Conservation (phyloP, 2,329 filamentous ascomycete genomes). For the Microcyclosporella mali region DNA sequence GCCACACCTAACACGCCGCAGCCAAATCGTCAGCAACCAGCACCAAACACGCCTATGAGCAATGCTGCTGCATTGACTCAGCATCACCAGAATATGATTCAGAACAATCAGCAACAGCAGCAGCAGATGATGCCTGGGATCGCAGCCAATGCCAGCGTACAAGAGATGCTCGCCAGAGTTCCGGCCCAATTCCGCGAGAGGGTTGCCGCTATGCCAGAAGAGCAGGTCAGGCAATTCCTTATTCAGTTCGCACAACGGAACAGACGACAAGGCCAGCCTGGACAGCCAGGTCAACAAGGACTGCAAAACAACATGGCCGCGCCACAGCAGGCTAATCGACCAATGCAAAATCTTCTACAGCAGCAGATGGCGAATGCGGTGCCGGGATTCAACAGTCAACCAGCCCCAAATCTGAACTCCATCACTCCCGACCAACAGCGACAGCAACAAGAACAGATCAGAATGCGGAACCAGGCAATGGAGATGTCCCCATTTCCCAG, state of each 20-base stretch:
- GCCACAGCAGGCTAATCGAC: conserved; percentile 1
- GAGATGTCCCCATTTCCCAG: conserved; percentile 17
- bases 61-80: conserved; percentile 22
- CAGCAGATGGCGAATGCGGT: conserved; percentile 16
- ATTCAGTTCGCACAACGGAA: background rate
- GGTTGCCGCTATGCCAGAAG: conserved; percentile 12
- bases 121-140: conserved; percentile 1
- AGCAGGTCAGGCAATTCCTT: conserved; percentile 6
- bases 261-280: no score
- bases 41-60: conserved; percentile 23
- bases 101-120: conserved; percentile 33
- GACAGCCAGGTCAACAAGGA: background rate
- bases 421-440: conserved; percentile 8
- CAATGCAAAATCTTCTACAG: conserved; percentile 9
- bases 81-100: conserved; percentile 29
- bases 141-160: background rate
- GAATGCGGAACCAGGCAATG: conserved; percentile 12
- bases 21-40: conserved; percentile 25
- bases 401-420: conserved; percentile 10
- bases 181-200: conserved; percentile 16
- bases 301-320: conserved; percentile 4
- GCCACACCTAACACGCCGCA: conserved; percentile 29
- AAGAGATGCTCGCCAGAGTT: conserved; percentile 9
- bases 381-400: conserved; percentile 20
- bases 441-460: background rate